phyloP scores from a whole-genome alignment of 257 asterid genomes.

The Penstemon davidsonii region DNA sequence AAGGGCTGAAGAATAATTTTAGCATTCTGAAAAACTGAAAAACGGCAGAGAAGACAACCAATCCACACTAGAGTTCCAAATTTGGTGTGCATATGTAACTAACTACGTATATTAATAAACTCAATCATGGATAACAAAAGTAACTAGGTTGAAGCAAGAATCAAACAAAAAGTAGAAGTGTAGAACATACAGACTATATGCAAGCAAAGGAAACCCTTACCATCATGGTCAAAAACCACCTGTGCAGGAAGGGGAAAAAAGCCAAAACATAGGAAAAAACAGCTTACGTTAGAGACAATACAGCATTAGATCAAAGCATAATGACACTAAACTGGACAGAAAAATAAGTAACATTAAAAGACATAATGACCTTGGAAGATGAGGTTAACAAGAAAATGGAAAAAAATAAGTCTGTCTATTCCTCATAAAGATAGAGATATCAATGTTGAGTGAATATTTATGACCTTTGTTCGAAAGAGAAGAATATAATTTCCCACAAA shows the following conservation, averaged over 20 bases:
- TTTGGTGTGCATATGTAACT: slow-evolving; percentile 15
- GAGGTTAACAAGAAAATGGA: slow-evolving; percentile 6
- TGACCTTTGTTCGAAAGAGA: slow-evolving; percentile 6
- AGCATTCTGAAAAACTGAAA: slow-evolving; percentile 16
- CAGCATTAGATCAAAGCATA: slow-evolving; percentile 18
- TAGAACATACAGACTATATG: slow-evolving; percentile 9
- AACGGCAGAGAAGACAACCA: slow-evolving; percentile 6
- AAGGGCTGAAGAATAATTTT: slow-evolving; percentile 11
- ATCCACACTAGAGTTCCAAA: slow-evolving; percentile 11
- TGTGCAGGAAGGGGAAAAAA: slow-evolving; percentile 34
- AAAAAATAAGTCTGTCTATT: not conserved
- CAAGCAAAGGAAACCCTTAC: slow-evolving; percentile 48
- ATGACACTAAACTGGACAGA: slow-evolving; percentile 12
- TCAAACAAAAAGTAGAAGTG: slow-evolving; percentile 1
- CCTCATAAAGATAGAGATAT: slow-evolving; percentile 2
- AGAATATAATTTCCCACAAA: not conserved
- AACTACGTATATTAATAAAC: slow-evolving; percentile 12
- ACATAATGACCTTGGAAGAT: slow-evolving; percentile 1
- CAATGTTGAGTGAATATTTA: slow-evolving; percentile 3
- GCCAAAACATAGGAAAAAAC: slow-evolving; percentile 26
- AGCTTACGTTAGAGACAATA: slow-evolving; percentile 35
- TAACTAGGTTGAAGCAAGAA: slow-evolving; percentile 24
- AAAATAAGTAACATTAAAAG: slow-evolving; percentile 14
- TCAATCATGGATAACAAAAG: slow-evolving; percentile 14
- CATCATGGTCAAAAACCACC: slow-evolving; percentile 96